These are phyloP conservation scores for Chlamydomonas schloesseri DNA, from an alignment of 139 green algal species.

Conservation along the genomic window DNA sequence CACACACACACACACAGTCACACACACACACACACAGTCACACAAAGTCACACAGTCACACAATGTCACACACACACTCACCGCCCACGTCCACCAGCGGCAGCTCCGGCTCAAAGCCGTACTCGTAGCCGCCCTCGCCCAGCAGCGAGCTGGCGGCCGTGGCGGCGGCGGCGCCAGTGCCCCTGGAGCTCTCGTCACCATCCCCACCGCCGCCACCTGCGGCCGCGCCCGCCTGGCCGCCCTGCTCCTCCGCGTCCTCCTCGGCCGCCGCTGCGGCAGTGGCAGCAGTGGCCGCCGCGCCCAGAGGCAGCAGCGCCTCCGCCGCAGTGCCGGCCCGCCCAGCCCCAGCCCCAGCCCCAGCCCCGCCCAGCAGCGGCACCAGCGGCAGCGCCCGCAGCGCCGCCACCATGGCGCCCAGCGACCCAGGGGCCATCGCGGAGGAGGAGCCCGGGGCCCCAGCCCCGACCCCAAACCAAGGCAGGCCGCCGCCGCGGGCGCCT, in stretches of 20 bases:
- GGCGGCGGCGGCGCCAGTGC: not conserved
- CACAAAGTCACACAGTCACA: too few species aligned
- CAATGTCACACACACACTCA: not conserved
- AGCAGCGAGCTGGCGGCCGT: not conserved
- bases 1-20: too few species aligned
- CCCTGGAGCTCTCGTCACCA: not conserved
- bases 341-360: too few species aligned
- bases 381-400: slow-evolving; percentile 14
- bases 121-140: slow-evolving; percentile 27
- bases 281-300: not conserved
- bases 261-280: not conserved
- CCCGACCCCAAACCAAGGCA: too few species aligned
- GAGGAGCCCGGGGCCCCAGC: not conserved
- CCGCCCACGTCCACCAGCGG: slow-evolving; percentile 15
- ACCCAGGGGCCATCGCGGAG: not conserved
- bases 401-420: not conserved
- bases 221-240: not conserved
- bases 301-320: slow-evolving; percentile 21
- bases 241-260: not conserved
- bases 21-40: too few species aligned
- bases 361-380: slow-evolving; percentile 22
- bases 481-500: not conserved
- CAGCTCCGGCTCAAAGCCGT: slow-evolving; percentile 36
- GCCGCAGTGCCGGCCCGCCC: not conserved
- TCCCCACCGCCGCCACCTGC: not conserved